Evolutionary conservation across 495 filamentous ascomycete species (phyloP), one percentile per base, ranked within the genome.

Genomic region (Neurospora hispaniola): DNA sequence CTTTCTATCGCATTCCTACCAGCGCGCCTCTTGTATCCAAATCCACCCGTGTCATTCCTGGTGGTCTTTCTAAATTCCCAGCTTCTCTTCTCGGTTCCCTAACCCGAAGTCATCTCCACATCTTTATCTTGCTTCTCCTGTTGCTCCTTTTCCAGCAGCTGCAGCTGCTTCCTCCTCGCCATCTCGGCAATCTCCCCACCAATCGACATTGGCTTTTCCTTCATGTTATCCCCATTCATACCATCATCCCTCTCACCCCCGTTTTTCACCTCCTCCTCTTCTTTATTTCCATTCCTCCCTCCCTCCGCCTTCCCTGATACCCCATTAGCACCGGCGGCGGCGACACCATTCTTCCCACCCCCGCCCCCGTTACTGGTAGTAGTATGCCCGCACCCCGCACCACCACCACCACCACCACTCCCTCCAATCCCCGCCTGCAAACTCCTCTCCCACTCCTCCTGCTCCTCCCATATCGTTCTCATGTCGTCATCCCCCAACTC

Each of bases 401-500:
- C 27, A 23, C 72, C 76, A 70, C 23, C 73, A 40, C 73, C 77
- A 16, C 68, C 43, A 7, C 72, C 75, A 69, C 23, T 73, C 41
- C 72, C 77, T 20, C 70, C 43, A 66, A 66, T 39, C 20, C 69
- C 39, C 35, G 70, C 73, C 35, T 69, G 42, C 11, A 73, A 44
- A 71, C 71, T 68, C 5, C 54, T 43, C 71, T 75, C 73, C 77
- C 80, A 80, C 78, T 94, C 92, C 71, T 85, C 83, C 42, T 83
- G 84, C 79, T 98, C 94, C 81, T 98, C 96, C 72, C 85, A 83
- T 41, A 88, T 88, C 69, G 88, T 84, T 73, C 91, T 80, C 74
- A 86, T 89, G 75, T 98, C 96, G 81, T 99, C 96, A 70, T 95
- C 92, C 6, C 90, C 91, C 54, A 93, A 83, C 39, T 94, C 92